Evolutionary conservation across 768 basidiomycete genomes (phyloP).

Genomic region (Lactarius quietus): DNA sequence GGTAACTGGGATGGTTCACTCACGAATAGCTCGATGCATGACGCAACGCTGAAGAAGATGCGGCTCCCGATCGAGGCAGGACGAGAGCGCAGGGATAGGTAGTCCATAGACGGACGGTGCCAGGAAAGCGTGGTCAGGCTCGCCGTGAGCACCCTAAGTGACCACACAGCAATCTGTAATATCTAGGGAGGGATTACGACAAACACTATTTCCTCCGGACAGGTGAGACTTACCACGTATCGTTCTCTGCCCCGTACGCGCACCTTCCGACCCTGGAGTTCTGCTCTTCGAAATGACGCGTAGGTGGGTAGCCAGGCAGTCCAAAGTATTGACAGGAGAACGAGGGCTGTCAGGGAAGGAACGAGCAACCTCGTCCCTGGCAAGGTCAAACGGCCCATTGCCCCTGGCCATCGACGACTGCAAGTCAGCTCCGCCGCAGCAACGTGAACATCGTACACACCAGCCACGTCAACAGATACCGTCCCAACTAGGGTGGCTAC

Average conservation of each 20-base stretch:
- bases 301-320: slow-evolving; percentile 87
- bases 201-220: background rate
- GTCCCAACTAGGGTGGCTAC: slow-evolving; percentile 42
- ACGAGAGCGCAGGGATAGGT: slow-evolving; percentile 36
- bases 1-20: slow-evolving; percentile 29
- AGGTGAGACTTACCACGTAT: slow-evolving; percentile 52
- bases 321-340: slow-evolving; percentile 66
- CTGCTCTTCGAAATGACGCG: slow-evolving; percentile 51
- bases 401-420: background rate
- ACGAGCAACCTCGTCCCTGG: background rate
- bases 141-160: slow-evolving; percentile 50
- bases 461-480: slow-evolving; percentile 41
- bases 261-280: slow-evolving; percentile 67
- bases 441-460: slow-evolving; percentile 36
- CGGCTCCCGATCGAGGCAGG: slow-evolving; percentile 37
- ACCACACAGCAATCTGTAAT: slow-evolving; percentile 60
- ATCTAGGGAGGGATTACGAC: slow-evolving; percentile 38
- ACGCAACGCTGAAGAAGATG: slow-evolving; percentile 46
- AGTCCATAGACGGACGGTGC: slow-evolving; percentile 41
- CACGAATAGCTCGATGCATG: slow-evolving; percentile 56
- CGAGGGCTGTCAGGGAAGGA: slow-evolving; percentile 46
- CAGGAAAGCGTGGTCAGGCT: slow-evolving; percentile 42
- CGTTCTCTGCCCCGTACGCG: slow-evolving; percentile 58
- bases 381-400: slow-evolving; percentile 11
- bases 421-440: slow-evolving; percentile 3